Evolutionary conservation across 768 basidiomycete genomes (phyloP).

Genomic region (Trametes coccinea): DNA sequence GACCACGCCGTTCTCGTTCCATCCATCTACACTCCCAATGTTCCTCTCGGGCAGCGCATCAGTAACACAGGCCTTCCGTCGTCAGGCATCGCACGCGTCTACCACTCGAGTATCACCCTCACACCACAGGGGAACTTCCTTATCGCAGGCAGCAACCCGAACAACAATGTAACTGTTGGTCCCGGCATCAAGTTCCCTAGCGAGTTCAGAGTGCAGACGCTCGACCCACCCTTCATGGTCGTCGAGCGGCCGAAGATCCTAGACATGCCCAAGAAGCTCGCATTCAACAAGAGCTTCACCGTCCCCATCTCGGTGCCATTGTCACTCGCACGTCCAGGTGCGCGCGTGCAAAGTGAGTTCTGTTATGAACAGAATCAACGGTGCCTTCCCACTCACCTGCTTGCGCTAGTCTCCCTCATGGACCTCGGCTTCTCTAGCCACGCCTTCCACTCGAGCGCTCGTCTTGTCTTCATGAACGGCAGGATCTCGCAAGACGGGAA

Average conservation of each 20-base stretch:
- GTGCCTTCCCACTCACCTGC: no score
- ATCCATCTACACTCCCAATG: conserved; percentile 63
- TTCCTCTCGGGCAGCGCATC: conserved; percentile 58
- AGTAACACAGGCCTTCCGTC: conserved; percentile 55
- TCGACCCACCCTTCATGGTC: conserved; percentile 81
- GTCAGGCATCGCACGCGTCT: conserved; percentile 70
- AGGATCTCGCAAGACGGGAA: conserved; percentile 44
- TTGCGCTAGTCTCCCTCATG: conserved; percentile 63
- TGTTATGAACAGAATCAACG: no score
- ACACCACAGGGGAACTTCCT: conserved; percentile 71
- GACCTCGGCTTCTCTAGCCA: conserved; percentile 82
- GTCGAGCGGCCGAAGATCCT: conserved; percentile 55
- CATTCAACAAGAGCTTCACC: conserved; percentile 47
- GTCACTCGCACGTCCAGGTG: conserved; percentile 32
- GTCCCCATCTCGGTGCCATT: conserved; percentile 45
- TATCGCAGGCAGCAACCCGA: conserved; percentile 87
- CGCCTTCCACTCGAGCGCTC: conserved; percentile 70
- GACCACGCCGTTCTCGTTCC: conserved; percentile 69
- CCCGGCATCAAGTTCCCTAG: conserved; percentile 61
- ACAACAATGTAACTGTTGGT: conserved; percentile 66
- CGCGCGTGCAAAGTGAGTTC: conserved; percentile 47
- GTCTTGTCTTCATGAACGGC: conserved; percentile 64
- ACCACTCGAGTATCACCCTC: conserved; percentile 79
- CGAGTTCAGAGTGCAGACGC: conserved; percentile 86
- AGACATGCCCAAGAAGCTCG: conserved; percentile 37